Evolutionary conservation across 2,329 filamentous ascomycete species (phyloP), one percentile per base, ranked within the genome.

Genomic region (Colletotrichum sp.): DNA sequence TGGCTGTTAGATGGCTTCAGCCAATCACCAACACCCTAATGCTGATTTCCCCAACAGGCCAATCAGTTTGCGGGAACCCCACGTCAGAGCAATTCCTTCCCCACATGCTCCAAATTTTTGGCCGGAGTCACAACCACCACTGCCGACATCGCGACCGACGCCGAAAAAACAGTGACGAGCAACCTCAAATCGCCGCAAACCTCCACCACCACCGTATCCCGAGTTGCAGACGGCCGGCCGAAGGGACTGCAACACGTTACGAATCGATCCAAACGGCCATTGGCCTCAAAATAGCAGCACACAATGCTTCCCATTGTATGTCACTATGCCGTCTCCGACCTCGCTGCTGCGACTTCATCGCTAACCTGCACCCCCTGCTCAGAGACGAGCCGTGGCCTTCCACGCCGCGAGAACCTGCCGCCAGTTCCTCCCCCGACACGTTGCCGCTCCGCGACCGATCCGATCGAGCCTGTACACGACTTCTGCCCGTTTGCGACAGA

Each of bases 341-440:
- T 65, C 44, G 59, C 30, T 36, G n/a, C 36, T 32, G 2, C 18
- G 18, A n/a, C 49, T 12, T 26, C 34, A 63, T 36, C 1, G 16
- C 70, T 63, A 28, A 63, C 24, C 44, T 52, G 44, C 26, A 62
- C 8, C 8, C 16, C 24, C 28, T 16, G 16, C 12, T 15, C 70
- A 83, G 82, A 81, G 81, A 81, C 78, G 81, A 78, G 80, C 79
- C 69, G 75, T 82, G 75, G 81, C 78, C 26, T 72, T 80, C 76
- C 78, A 79, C 65, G 81, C 81, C 73, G 75, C 77, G 73, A 78
- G 81, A 69, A 74, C 77, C 39, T 77, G 39, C 68, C 86, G 89
- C 69, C 88, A 93, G 76, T 87, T 93, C 70, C 88, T 89, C 36
- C 88, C 91, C 26, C 32, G 75, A 71, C 75, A 71, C 21, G 62